Percentiles rank a stretch among this genome's conserved stretches.
phyloP scores from a whole-genome alignment of 208 protist species.

The Acanthamoeba culbertsoni region DNA sequence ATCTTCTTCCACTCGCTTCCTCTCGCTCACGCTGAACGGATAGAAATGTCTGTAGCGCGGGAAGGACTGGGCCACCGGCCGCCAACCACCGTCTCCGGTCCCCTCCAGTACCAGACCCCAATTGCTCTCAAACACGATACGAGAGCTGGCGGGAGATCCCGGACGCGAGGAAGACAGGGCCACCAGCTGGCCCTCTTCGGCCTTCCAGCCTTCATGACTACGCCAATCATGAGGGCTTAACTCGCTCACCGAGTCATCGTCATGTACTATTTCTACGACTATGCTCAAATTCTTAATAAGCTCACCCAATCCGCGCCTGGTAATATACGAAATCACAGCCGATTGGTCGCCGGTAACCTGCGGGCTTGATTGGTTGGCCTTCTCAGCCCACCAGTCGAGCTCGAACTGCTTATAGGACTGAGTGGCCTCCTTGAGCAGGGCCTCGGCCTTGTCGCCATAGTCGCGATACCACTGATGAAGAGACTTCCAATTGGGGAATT shows the following conservation, averaged over 20 bases:
- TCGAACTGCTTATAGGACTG: slow-evolving; percentile 42
- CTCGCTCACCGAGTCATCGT: not conserved
- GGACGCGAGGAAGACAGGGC: not conserved
- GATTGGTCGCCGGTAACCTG: not conserved
- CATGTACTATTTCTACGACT: not conserved
- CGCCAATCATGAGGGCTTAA: not conserved
- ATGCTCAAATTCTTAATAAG: not conserved
- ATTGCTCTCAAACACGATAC: not conserved
- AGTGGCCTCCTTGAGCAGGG: not conserved
- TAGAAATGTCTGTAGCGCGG: not conserved
- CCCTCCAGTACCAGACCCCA: not conserved
- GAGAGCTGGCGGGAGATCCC: not conserved
- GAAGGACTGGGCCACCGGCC: not conserved
- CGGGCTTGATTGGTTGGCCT: not conserved
- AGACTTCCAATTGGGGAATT: not conserved
- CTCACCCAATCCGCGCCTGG: not conserved
- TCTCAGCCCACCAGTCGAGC: not conserved
- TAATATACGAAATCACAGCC: not conserved
- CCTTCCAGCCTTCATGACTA: not conserved
- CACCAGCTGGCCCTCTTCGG: not conserved
- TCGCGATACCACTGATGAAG: slow-evolving; percentile 4
- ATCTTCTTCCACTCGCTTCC: not conserved
- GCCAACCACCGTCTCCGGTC: not conserved
- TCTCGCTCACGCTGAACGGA: not conserved
- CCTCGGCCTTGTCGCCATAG: not conserved